A percentile compares a stretch with the other conserved stretches of the same genome.
Evolutionary conservation across 1,284 basidiomycete genomes (phyloP).

Genomic region (Blastosporella zonata): DNA sequence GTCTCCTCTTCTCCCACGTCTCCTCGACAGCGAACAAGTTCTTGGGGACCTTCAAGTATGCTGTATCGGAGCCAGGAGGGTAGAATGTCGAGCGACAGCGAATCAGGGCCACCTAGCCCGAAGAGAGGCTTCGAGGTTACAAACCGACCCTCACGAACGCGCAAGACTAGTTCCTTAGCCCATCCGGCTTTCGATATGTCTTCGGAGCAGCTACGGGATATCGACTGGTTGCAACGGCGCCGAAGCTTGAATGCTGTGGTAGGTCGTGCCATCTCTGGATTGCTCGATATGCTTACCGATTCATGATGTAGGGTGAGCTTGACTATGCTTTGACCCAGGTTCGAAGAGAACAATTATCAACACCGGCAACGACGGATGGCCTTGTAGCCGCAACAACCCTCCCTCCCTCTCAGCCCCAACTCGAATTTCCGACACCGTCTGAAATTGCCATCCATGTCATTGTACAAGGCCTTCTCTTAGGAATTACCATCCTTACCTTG

Average conservation of each 20-base stretch:
- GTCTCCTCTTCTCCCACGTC: constrained; percentile 46
- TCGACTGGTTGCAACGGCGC: constrained; percentile 72
- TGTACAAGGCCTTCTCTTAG: constrained; percentile 58
- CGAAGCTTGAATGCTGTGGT: constrained; percentile 68
- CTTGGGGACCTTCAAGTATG: constrained; percentile 50
- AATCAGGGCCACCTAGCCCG: constrained; percentile 40
- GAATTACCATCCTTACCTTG: constrained; percentile 54
- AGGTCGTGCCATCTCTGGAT: constrained; percentile 27
- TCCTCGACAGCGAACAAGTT: constrained; percentile 46
- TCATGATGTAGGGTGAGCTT: constrained; percentile 53
- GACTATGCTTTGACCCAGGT: constrained; percentile 58
- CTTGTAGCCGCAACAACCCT: constrained; percentile 40
- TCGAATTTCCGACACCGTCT: constrained; percentile 36
- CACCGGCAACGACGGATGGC: constrained; percentile 49
- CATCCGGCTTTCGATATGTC: constrained; percentile 35
- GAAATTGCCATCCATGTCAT: constrained; percentile 47
- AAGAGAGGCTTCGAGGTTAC: constrained; percentile 66
- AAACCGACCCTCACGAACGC: constrained; percentile 56
- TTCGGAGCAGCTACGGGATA: constrained; percentile 49
- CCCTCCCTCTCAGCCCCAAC: constrained; percentile 24
- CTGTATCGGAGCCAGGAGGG: constrained; percentile 45
- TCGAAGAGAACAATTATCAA: constrained; percentile 40
- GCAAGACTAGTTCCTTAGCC: constrained; percentile 46
- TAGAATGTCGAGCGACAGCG: constrained; percentile 46
- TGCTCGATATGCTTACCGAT: constrained; percentile 9